Evolutionary conservation across 306 rosid genomes (phyloP), one percentile per base, ranked within the genome.

Genomic region (Ochetophila trinervis): DNA sequence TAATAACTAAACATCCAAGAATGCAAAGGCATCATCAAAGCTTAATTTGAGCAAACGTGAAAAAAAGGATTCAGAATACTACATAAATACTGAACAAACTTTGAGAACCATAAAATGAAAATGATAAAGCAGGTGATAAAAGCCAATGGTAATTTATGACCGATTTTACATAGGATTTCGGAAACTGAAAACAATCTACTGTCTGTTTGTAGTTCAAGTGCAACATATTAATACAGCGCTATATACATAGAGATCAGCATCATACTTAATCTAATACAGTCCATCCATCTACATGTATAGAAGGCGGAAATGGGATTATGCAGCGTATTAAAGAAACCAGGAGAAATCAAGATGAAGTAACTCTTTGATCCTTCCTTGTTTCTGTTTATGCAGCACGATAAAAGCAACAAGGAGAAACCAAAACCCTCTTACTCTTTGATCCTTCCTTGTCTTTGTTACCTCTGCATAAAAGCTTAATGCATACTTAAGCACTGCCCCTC

Each of bases 171-270:
- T 13, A 62, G 54, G 60, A 37, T 49, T 59, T 52, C 63, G 49
- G 67, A 72, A 69, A 57, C 61, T 45, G 21, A 77, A 73, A 70
- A 63, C 66, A 66, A 35, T 55, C 32, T 55, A 49, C n/a, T 66
- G 53, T 3, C 63, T 55, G 65, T 62, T 56, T 50, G 64, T 27
- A n/a, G 60, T 34, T 63, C 19, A 53, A 76, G 64, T 78, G 66
- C 76, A 71, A 67, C 63, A 68, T 51, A 59, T 67, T 71, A 76
- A 77, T 82, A 66, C 40, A 57, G 62, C 8, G 8, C 57, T 85
- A 82, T 85, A 50, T 80, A 90, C 95, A n/a, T n/a, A n/a, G n/a
- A 80, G 62, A 84, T 63, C 80, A 72, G 60, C 60, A 51, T 63
- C 67, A 50, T 71, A 74, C 70, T 75, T 72, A 73, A 62, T 54